A percentile compares a stretch with the other conserved stretches of the same genome.
These are phyloP conservation scores for Polyporus tsugae DNA, from an alignment of 1,284 basidiomycete species.

Conservation along the genomic window DNA sequence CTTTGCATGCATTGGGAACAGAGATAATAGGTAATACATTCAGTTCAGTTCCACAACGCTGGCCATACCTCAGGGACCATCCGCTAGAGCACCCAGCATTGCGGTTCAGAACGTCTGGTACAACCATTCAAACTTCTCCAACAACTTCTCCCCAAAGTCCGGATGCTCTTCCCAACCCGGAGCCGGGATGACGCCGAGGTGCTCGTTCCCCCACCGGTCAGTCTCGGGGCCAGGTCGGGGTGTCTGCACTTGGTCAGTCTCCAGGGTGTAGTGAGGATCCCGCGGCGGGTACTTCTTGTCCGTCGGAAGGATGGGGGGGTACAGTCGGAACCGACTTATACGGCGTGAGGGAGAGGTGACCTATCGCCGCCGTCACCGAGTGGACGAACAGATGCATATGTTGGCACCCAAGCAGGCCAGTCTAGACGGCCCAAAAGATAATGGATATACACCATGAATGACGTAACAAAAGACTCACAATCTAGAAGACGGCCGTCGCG, in stretches of 20 bases:
- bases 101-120: slow-evolving; percentile 44
- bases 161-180: slow-evolving; percentile 58
- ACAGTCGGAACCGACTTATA: slow-evolving; percentile 51
- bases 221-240: slow-evolving; percentile 64
- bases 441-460: no score
- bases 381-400: slow-evolving; percentile 67
- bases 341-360: slow-evolving; percentile 67
- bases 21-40: no score
- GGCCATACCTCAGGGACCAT: no score
- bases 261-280: slow-evolving; percentile 23
- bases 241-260: slow-evolving; percentile 38
- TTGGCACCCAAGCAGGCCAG: slow-evolving; percentile 59
- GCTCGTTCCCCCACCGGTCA: slow-evolving; percentile 60
- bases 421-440: no score
- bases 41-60: no score
- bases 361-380: slow-evolving; percentile 71
- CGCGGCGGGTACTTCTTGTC: slow-evolving; percentile 26
- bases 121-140: slow-evolving; percentile 64
- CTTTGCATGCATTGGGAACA: no score
- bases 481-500: slow-evolving; percentile 72
- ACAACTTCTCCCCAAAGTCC: slow-evolving; percentile 52
- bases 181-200: slow-evolving; percentile 58
- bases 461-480: slow-evolving; percentile 70
- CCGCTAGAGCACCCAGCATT: no score
- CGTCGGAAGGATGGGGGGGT: slow-evolving; percentile 23